Evolutionary conservation across 73 alveolate species (phyloP), one percentile per base, ranked within the genome.

Genomic region (Durusdinium trenchii): DNA sequence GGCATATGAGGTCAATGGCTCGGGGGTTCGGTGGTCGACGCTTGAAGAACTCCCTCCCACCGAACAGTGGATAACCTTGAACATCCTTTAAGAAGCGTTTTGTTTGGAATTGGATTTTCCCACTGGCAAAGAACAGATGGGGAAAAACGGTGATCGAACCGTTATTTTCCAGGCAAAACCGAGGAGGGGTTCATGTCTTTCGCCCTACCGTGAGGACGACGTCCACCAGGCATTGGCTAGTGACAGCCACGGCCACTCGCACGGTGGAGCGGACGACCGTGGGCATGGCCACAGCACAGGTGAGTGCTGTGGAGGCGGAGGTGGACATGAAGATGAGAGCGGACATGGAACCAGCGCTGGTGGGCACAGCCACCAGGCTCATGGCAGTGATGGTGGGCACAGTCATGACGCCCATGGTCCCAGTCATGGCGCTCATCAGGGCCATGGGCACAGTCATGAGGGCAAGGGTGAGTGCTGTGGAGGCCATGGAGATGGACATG

Each of bases 311-410:
- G n/a, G 30, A 81, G 91, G 76, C 38, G 76, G 51, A n/a, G 94
- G 78, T 51, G 94, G 94, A 12, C 84, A 73, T 73, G 84, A 51
- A 7, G 84, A 73, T n/a, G 9, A 48, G 6, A n/a, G 54, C 12
- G 67, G 50, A 3, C 95, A 86, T 86, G n/a, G n/a, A n/a, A n/a
- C n/a, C n/a, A n/a, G n/a, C n/a, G n/a, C n/a, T n/a, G 62, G 95
- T 60, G 95, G 62, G 94, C 62, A 48, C 16, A 61, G 42, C 32
- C 62, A 52, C 20, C 86, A 87, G 14, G 60, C 95, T 35, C 73
- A 50, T 40, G 73, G 78, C n/a, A n/a, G n/a, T n/a, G n/a, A n/a
- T n/a, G 62, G 95, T 60, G 95, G 62, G 94, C 62, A 48, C 16
- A 61, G 42, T 42, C 62, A 52, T 7, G 95, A 87, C 6, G 60